Percentiles rank a stretch among this genome's conserved stretches.
These are phyloP conservation scores for Rhododendron kiyosumense DNA, from an alignment of 148 eudicot genomes.

Conservation along the genomic window DNA sequence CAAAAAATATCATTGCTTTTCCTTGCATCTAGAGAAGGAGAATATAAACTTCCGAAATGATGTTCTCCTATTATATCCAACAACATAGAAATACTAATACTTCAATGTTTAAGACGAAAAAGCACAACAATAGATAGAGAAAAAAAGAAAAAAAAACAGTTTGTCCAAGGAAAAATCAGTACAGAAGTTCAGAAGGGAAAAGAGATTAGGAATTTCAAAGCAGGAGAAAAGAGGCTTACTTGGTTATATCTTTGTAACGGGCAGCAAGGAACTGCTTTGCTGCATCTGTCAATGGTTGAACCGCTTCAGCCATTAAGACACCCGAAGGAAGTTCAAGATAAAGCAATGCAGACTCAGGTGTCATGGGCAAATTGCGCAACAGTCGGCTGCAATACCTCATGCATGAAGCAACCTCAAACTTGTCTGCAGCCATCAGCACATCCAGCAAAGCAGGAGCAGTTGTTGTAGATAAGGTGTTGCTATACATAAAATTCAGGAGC, in stretches of 20 bases:
- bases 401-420: conserved; percentile 85
- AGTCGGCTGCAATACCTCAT: conserved; percentile 70
- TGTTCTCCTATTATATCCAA: neutral
- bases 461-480: conserved; percentile 50
- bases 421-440: conserved; percentile 85
- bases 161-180: neutral
- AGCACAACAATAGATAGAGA: neutral
- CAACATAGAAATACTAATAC: neutral
- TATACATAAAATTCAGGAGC: conserved; percentile 79
- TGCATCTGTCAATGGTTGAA: conserved; percentile 78
- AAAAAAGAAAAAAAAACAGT: neutral
- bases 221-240: conserved; percentile 32
- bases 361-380: conserved; percentile 66
- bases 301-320: conserved; percentile 85
- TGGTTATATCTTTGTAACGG: conserved; percentile 65
- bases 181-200: neutral
- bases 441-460: conserved; percentile 65
- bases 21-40: neutral
- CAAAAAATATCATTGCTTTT: neutral
- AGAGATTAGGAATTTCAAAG: neutral
- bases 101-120: neutral
- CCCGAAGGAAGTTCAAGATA: conserved; percentile 80
- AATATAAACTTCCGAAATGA: neutral
- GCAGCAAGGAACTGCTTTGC: conserved; percentile 74
- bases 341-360: conserved; percentile 70